phyloP scores from a whole-genome alignment of 106 monocot genomes.

The Apostasia ramifera region DNA sequence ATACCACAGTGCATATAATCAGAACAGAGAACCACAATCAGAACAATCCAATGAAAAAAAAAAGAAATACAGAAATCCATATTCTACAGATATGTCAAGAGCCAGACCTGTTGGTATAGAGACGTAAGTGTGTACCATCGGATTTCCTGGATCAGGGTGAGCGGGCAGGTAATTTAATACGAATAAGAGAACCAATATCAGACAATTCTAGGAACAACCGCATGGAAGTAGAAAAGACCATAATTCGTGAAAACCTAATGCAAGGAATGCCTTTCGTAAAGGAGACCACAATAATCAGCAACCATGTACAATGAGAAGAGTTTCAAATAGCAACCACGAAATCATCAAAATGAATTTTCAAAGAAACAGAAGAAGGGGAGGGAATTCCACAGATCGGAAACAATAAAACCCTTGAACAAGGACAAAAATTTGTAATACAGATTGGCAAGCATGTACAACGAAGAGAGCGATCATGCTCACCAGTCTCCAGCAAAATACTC shows the following conservation, averaged over 20 bases:
- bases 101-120: background rate
- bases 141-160: background rate
- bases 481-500: conserved; percentile 3
- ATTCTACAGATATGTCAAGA: background rate
- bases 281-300: background rate
- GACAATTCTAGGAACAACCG: background rate
- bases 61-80: background rate
- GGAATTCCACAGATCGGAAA: background rate
- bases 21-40: background rate
- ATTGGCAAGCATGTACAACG: background rate
- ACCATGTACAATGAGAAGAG: background rate
- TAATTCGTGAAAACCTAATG: too few species aligned
- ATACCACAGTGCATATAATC: conserved; percentile 3
- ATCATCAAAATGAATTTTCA: background rate
- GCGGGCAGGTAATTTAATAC: background rate
- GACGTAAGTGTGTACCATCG: background rate
- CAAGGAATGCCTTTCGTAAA: background rate
- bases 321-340: background rate
- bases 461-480: conserved; percentile 17
- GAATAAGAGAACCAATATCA: background rate
- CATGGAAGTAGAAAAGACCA: background rate
- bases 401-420: background rate
- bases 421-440: background rate
- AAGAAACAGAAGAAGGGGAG: background rate
- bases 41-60: conserved; percentile 3